Evolutionary conservation across 2,329 filamentous ascomycete species (phyloP).

Genomic region (Dothideomycetidae sp.): DNA sequence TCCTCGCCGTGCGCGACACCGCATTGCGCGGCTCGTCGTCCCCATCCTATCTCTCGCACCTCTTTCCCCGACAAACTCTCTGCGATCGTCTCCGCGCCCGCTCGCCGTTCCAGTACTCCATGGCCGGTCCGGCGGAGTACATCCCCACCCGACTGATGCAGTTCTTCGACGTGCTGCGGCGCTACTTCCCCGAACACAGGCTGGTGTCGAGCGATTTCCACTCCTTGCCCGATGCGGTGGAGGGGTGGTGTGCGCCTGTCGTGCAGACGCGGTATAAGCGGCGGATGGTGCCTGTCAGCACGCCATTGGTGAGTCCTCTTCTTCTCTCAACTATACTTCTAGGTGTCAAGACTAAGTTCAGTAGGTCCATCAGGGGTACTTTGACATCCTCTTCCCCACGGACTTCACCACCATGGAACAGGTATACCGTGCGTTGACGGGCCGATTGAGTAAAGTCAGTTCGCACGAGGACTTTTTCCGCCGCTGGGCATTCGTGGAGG

Average conservation of each 20-base stretch:
- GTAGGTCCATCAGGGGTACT: constrained; percentile 93
- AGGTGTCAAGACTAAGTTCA: not conserved
- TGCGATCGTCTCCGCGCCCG: constrained; percentile 48
- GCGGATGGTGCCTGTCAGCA: constrained; percentile 75
- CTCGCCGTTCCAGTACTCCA: constrained; percentile 42
- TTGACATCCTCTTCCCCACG: constrained; percentile 96
- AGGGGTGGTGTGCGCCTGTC: constrained; percentile 80
- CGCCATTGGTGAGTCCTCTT: constrained; percentile 59
- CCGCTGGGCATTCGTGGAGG: constrained; percentile 78
- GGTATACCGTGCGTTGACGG: constrained; percentile 84
- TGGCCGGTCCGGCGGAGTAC: constrained; percentile 52
- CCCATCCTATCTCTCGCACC: constrained; percentile 14
- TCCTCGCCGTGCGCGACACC: constrained; percentile 68
- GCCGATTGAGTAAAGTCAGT: constrained; percentile 72
- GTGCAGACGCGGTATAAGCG: constrained; percentile 89
- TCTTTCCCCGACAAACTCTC: constrained; percentile 16
- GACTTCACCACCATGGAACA: constrained; percentile 84
- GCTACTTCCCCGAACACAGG: constrained; percentile 79
- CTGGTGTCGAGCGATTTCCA: constrained; percentile 86
- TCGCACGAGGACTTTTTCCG: constrained; percentile 84
- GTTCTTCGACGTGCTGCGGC: constrained; percentile 83
- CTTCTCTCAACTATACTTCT: not conserved
- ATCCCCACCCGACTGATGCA: constrained; percentile 90
- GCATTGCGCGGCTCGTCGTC: constrained; percentile 46
- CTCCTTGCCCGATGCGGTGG: constrained; percentile 64